These are phyloP conservation scores for Trichophyton benhamiae DNA, from an alignment of 2,329 filamentous ascomycete species.

Conservation along the genomic window DNA sequence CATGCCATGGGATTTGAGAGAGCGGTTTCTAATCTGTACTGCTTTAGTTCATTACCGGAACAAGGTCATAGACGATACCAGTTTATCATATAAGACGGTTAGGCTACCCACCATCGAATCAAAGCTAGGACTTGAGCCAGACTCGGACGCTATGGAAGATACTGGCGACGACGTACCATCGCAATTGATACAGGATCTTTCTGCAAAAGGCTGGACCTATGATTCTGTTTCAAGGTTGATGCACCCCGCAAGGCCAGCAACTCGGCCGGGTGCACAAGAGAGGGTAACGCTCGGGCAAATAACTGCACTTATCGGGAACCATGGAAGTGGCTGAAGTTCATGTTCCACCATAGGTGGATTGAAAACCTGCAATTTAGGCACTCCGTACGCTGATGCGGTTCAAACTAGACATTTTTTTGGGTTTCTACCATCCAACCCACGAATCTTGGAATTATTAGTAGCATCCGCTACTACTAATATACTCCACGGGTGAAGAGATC, in stretches of 20 bases:
- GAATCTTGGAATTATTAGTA: not conserved
- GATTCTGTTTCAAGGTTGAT: constrained; percentile 22
- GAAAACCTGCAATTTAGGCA: not conserved
- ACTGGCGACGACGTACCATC: constrained; percentile 19
- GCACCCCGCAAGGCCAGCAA: constrained; percentile 24
- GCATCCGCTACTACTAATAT: not conserved
- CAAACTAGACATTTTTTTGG: not conserved
- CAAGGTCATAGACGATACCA: constrained; percentile 28
- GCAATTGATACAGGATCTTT: constrained; percentile 23
- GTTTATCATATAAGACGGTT: constrained; percentile 30
- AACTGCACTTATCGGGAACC: constrained; percentile 24
- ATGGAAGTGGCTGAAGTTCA: constrained; percentile 11
- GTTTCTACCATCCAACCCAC: not conserved
- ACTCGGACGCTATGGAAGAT: constrained; percentile 11
- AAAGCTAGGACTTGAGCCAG: constrained; percentile 26
- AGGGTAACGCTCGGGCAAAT: constrained; percentile 23
- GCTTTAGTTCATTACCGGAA: constrained; percentile 23
- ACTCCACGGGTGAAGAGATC: not conserved
- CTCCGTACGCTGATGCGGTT: not conserved
- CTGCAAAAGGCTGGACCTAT: constrained; percentile 29
- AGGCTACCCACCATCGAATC: constrained; percentile 24
- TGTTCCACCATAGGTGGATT: not conserved
- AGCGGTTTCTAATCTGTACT: not conserved
- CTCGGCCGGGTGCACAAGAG: constrained; percentile 12
- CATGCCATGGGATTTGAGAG: not conserved